phyloP scores from a whole-genome alignment of 2,329 filamentous ascomycete genomes.

The Akanthomyces lecanii region DNA sequence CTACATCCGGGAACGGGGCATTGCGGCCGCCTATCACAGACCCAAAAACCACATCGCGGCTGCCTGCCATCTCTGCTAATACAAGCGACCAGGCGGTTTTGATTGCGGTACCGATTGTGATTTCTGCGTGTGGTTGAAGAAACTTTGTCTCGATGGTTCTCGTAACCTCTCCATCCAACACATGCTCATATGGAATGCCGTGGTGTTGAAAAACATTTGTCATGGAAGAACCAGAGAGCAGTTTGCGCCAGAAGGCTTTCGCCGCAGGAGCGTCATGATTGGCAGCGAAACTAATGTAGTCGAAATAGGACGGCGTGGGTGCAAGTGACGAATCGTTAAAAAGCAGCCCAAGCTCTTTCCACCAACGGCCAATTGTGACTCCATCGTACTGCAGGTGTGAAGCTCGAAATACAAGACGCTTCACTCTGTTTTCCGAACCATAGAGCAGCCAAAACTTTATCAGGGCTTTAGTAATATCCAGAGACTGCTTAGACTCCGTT shows the following conservation, averaged over 20 bases:
- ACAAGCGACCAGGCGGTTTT: background rate
- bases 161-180: background rate
- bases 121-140: background rate
- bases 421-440: background rate
- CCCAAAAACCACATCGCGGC: background rate
- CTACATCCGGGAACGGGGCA: background rate
- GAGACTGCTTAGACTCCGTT: background rate
- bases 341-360: constrained; percentile 6
- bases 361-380: constrained; percentile 2
- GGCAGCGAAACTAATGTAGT: constrained; percentile 3
- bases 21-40: background rate
- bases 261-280: constrained; percentile 1
- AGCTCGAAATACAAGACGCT: constrained; percentile 5
- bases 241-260: background rate
- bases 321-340: background rate
- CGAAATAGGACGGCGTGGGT: background rate
- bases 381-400: constrained; percentile 15
- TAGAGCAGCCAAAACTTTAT: background rate
- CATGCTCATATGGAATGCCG: background rate
- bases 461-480: background rate
- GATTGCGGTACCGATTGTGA: background rate
- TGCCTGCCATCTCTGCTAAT: background rate
- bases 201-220: background rate
- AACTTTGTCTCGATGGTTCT: background rate
- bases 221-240: background rate